Evolutionary conservation across 1,284 basidiomycete species (phyloP).

Genomic region (Fomes fomentarius): DNA sequence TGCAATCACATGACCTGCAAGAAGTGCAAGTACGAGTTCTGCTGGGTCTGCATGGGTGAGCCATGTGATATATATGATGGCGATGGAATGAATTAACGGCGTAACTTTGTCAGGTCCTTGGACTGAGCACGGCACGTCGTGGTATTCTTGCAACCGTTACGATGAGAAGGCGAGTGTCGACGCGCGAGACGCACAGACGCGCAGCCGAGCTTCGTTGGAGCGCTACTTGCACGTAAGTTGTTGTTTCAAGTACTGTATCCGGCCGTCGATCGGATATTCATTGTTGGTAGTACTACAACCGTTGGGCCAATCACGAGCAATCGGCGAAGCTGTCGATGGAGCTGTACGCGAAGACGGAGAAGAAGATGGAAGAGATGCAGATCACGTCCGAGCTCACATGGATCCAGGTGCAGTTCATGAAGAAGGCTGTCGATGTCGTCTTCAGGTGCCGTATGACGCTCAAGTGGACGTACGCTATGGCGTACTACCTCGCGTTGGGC

Average conservation of each 20-base stretch:
- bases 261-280: constrained; percentile 7
- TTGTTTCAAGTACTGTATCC: not conserved
- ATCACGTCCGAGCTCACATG: constrained; percentile 89
- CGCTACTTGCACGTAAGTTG: constrained; percentile 93
- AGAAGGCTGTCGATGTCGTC: constrained; percentile 93
- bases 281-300: constrained; percentile 87
- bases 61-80: not conserved
- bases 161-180: constrained; percentile 92
- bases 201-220: constrained; percentile 87
- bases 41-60: constrained; percentile 81
- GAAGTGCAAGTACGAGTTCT: constrained; percentile 94
- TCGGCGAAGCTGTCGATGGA: constrained; percentile 95
- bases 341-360: constrained; percentile 93
- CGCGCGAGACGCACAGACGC: constrained; percentile 88
- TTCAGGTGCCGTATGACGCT: constrained; percentile 92
- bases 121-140: constrained; percentile 96
- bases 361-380: constrained; percentile 99
- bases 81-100: constrained; percentile 38
- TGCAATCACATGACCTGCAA: constrained; percentile 99
- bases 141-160: constrained; percentile 98
- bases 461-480: constrained; percentile 99
- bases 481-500: constrained; percentile 87
- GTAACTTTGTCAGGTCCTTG: constrained; percentile 77
- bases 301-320: constrained; percentile 98
- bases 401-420: constrained; percentile 99